phyloP scores from a whole-genome alignment of 1,284 basidiomycete genomes.

The Cryptococcus wingfieldii region DNA sequence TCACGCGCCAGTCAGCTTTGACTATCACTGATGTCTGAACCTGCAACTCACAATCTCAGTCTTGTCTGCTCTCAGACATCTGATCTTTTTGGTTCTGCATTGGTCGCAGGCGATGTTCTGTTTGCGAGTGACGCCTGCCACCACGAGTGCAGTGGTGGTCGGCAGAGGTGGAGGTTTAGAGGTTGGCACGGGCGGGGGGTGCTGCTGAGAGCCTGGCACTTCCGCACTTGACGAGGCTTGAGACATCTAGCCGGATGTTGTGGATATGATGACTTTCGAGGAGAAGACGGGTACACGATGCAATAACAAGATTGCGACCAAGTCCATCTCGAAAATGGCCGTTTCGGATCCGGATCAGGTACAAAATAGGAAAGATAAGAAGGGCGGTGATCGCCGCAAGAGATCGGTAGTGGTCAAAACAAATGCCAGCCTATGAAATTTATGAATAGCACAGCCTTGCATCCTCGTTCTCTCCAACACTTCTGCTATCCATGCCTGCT shows the following conservation, averaged over 20 bases:
- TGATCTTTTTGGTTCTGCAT: constrained; percentile 53
- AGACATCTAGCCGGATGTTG: no score
- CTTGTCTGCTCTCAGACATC: constrained; percentile 23
- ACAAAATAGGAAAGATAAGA: neutral
- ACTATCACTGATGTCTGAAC: neutral
- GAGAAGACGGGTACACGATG: no score
- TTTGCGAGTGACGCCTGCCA: constrained; percentile 48
- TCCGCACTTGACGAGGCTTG: no score
- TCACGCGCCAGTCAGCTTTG: neutral
- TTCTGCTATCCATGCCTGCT: no score
- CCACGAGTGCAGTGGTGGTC: neutral
- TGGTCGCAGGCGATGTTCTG: constrained; percentile 89
- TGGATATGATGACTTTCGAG: no score
- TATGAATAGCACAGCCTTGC: neutral
- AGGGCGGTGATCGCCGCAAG: neutral
- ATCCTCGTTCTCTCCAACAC: no score
- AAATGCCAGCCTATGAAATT: no score
- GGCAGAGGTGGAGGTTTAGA: neutral
- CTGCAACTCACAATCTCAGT: constrained; percentile 18
- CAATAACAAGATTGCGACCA: no score
- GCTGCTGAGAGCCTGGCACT: neutral
- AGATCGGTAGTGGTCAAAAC: neutral
- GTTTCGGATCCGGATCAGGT: neutral
- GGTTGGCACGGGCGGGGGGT: neutral
- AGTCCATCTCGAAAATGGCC: neutral